Base-by-base conservation (phyloP, 2,329 filamentous ascomycete species). In the Diaporthe batatas region DNA sequence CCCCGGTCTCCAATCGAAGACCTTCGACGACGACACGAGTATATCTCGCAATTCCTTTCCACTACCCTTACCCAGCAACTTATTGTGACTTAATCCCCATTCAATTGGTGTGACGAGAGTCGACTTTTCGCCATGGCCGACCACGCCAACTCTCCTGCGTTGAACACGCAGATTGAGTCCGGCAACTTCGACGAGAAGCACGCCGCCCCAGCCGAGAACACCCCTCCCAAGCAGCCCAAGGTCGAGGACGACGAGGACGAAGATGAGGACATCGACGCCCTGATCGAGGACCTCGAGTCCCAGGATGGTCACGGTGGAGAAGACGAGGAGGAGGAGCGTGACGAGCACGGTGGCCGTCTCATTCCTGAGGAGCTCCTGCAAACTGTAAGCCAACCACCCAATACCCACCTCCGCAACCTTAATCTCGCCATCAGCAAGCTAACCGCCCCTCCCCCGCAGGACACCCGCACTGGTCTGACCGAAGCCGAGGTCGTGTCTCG, bases 201-300 rank as follows among this genome's bases (percentile, higher is more conserved):
- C 32, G 59, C 75, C 72, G 83, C 81, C 76, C 78, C 83, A 72
- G 79, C 81, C 74, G 78, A 79, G 51, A 77, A 80, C 59, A 76
- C 80, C 53, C 76, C 81, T 54, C 75, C 81, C 73, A 70, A 72
- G 70, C 83, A 84, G 78, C 78, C 80, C 73, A 85, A 84, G 79
- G 81, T 79, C 29, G 84, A 83, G 55, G 89, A 88, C 39, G 91
- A 91, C 7, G 92, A 94, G 64, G 92, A 95, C 29, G 92, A 93
- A 58, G 92, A 94, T 78, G 93, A 94, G 84, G 92, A 96, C 81
- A 94, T 97, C 77, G 93, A 97, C 80, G 91, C 91, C 79, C 88
- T 97, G 79, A 97, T 97, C 77, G 93, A 95, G 82, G 94, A 96
- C 79, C 91, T 97, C 77, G 93, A 96, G 84, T 94, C 92, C 54